phyloP scores from a whole-genome alignment of 2,329 filamentous ascomycete species.

The Colletotrichum godetiae region DNA sequence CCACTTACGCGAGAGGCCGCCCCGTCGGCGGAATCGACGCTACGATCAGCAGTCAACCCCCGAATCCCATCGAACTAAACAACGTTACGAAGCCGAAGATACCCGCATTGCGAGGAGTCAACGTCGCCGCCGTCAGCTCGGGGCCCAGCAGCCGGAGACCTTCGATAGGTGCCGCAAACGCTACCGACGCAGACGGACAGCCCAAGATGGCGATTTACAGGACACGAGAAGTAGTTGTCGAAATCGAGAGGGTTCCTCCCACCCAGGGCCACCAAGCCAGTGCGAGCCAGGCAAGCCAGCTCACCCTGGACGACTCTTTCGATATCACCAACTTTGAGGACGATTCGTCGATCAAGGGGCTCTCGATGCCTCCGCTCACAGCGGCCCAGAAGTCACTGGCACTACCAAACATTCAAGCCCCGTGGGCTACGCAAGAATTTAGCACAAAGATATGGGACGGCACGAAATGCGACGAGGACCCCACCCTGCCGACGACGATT shows the following conservation, averaged over 20 bases:
- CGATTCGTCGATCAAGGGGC: background rate
- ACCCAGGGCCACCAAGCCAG: background rate
- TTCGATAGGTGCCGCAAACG: background rate
- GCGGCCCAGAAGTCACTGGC: conserved; percentile 10
- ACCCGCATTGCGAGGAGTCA: conserved; percentile 1
- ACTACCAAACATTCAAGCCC: conserved; percentile 17
- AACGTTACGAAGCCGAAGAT: background rate
- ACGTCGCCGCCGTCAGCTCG: conserved; percentile 21
- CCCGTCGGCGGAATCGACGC: background rate
- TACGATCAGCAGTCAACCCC: background rate
- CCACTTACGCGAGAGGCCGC: background rate
- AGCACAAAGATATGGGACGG: conserved; percentile 32
- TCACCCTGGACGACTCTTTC: background rate
- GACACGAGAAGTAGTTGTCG: conserved; percentile 23
- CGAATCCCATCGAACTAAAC: background rate
- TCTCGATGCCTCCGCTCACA: background rate
- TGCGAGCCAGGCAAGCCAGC: background rate
- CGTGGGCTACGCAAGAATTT: conserved; percentile 24
- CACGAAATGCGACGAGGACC: conserved; percentile 31
- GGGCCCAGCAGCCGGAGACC: background rate
- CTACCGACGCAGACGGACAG: conserved; percentile 1
- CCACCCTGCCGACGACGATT: conserved; percentile 12
- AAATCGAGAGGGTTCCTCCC: conserved; percentile 9
- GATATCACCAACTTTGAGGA: background rate
- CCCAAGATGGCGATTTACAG: conserved; percentile 31